Evolutionary conservation across 2,329 filamentous ascomycete genomes (phyloP).

Genomic region (Ceratocystis cubensis): DNA sequence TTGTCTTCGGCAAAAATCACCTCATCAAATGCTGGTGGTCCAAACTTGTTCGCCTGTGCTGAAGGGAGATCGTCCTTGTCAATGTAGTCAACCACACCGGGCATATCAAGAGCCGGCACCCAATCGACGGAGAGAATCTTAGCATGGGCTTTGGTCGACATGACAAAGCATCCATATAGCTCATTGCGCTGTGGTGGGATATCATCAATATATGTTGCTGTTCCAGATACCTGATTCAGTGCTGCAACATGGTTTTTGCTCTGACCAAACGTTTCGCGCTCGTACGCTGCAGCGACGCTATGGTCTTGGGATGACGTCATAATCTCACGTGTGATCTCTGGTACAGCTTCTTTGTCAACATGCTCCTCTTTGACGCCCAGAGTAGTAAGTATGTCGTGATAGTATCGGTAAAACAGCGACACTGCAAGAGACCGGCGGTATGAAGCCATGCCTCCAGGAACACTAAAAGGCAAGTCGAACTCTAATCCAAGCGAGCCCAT

Average conservation of each 20-base stretch:
- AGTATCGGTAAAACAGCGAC: constrained; percentile 94
- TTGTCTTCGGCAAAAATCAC: constrained; percentile 84
- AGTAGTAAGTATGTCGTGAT: constrained; percentile 67
- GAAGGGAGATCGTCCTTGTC: constrained; percentile 72
- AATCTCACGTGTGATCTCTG: constrained; percentile 74
- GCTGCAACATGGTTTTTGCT: constrained; percentile 80
- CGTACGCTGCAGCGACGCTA: constrained; percentile 61
- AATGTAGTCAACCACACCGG: constrained; percentile 73
- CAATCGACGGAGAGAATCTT: constrained; percentile 70
- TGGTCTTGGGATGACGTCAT: constrained; percentile 71
- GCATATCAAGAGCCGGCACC: constrained; percentile 62
- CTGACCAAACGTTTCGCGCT: constrained; percentile 72
- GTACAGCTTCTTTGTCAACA: constrained; percentile 60
- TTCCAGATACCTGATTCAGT: constrained; percentile 82
- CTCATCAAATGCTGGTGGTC: constrained; percentile 71
- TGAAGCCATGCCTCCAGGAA: constrained; percentile 94
- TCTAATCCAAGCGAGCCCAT: constrained; percentile 85
- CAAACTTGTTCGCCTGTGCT: constrained; percentile 78
- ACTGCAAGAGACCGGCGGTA: constrained; percentile 84
- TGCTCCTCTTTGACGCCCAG: constrained; percentile 35
- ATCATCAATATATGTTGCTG: constrained; percentile 94
- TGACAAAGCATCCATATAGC: constrained; percentile 72
- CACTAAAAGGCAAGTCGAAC: constrained; percentile 78
- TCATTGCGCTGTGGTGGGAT: constrained; percentile 80
- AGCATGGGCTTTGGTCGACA: constrained; percentile 80